phyloP scores from a whole-genome alignment of 257 asterid genomes.

The Linaria vulgaris region DNA sequence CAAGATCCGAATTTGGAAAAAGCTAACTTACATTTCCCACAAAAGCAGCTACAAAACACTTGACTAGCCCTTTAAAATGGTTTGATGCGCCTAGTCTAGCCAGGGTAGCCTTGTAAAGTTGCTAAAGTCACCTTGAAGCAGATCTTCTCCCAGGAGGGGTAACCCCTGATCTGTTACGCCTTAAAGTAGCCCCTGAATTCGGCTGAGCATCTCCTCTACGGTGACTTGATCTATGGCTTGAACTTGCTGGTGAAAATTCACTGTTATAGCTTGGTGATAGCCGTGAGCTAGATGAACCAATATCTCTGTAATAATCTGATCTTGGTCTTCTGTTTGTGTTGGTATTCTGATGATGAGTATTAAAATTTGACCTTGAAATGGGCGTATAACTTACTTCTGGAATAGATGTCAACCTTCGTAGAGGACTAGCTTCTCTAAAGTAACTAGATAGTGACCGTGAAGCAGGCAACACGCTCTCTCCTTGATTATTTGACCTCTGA shows the following conservation, averaged over 20 bases:
- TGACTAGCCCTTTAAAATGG: no score
- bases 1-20: no score
- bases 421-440: background rate
- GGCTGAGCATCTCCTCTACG: background rate
- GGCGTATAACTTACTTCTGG: slow-evolving; percentile 2
- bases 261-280: slow-evolving; percentile 1
- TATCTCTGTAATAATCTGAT: background rate
- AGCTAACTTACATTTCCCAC: no score
- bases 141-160: background rate
- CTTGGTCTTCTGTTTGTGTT: slow-evolving; percentile 18
- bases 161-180: background rate
- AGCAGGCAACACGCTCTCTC: background rate
- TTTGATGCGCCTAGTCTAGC: no score
- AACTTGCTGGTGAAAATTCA: slow-evolving; percentile 10
- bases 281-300: no score
- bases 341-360: background rate
- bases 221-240: slow-evolving; percentile 16
- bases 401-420: slow-evolving; percentile 15
- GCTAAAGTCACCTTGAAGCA: no score
- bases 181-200: background rate
- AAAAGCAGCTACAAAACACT: no score
- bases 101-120: no score
- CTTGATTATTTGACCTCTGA: slow-evolving; percentile 27
- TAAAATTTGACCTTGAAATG: slow-evolving; percentile 24
- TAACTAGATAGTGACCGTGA: slow-evolving; percentile 8